A percentile compares a stretch with the other conserved stretches of the same genome.
Evolutionary conservation across 2,329 filamentous ascomycete genomes (phyloP).

Genomic region (Fusarium pseudoanthophilum): DNA sequence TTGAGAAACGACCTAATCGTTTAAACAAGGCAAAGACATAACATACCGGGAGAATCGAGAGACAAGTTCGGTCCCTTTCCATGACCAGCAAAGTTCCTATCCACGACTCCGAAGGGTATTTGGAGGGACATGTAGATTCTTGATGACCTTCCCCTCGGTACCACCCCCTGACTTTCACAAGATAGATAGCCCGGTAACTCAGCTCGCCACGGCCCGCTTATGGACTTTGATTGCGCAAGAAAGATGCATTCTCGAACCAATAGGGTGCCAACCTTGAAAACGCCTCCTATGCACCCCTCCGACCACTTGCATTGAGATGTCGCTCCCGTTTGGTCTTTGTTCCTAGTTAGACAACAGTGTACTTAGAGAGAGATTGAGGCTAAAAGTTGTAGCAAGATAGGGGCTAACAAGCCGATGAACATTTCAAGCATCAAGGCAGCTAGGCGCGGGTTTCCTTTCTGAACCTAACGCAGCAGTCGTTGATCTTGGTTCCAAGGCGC

Average conservation of each 20-base stretch:
- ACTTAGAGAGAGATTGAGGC: neutral
- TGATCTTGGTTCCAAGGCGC: neutral
- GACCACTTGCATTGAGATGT: conserved; percentile 9
- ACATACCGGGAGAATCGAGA: neutral
- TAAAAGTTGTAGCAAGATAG: neutral
- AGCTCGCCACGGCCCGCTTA: conserved; percentile 36
- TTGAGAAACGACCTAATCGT: conserved; percentile 8
- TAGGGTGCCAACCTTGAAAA: conserved; percentile 14
- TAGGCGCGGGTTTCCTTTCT: neutral
- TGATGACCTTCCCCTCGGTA: neutral
- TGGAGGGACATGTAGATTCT: neutral
- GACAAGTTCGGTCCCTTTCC: neutral
- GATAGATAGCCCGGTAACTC: conserved; percentile 19
- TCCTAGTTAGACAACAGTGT: conserved; percentile 9
- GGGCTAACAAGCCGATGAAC: neutral
- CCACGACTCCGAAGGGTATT: neutral
- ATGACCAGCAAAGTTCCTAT: neutral
- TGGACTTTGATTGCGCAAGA: conserved; percentile 11
- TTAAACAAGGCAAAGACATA: conserved; percentile 3
- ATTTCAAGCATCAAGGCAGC: neutral
- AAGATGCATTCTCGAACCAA: conserved; percentile 17
- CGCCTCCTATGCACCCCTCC: conserved; percentile 19
- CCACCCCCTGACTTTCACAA: conserved; percentile 6
- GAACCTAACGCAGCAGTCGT: neutral
- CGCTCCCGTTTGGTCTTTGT: conserved; percentile 23